phyloP scores from a whole-genome alignment of 2,329 filamentous ascomycete species.

The Aspergillus flavus region DNA sequence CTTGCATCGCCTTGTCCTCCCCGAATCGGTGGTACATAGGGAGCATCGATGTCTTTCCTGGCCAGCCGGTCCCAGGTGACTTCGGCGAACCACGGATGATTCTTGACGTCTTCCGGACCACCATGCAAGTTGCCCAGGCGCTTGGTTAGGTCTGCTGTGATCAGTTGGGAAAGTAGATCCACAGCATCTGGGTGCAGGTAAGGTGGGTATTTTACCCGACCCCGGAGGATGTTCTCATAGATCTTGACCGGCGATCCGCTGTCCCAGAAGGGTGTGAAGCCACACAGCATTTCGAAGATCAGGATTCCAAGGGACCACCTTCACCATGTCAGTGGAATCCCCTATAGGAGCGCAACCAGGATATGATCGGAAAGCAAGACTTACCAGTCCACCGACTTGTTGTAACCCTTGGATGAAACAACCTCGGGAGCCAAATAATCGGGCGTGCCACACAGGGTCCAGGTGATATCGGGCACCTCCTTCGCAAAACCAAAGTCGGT shows the following conservation, averaged over 20 bases:
- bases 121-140: constrained; percentile 91
- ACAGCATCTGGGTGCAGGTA: constrained; percentile 95
- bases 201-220: constrained; percentile 92
- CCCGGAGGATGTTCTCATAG: constrained; percentile 98
- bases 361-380: constrained; percentile 36
- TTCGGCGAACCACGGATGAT: constrained; percentile 93
- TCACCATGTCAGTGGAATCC: constrained; percentile 11
- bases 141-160: constrained; percentile 93
- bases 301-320: constrained; percentile 99
- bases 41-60: constrained; percentile 96
- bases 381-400: constrained; percentile 98
- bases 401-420: constrained; percentile 98
- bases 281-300: constrained; percentile 99
- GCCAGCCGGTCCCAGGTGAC: constrained; percentile 95
- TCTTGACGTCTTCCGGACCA: constrained; percentile 89
- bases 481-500: constrained; percentile 99
- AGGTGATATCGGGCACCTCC: constrained; percentile 97
- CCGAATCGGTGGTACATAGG: constrained; percentile 94
- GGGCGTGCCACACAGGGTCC: constrained; percentile 96
- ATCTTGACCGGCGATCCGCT: constrained; percentile 98
- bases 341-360: no score
- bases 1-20: constrained; percentile 93
- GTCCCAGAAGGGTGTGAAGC: constrained; percentile 99
- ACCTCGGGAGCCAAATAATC: constrained; percentile 98
- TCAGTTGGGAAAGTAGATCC: constrained; percentile 86